A percentile compares a stretch with the other conserved stretches of the same genome.
phyloP scores from a whole-genome alignment of 2,329 filamentous ascomycete species.

The Ilyonectria destructans region DNA sequence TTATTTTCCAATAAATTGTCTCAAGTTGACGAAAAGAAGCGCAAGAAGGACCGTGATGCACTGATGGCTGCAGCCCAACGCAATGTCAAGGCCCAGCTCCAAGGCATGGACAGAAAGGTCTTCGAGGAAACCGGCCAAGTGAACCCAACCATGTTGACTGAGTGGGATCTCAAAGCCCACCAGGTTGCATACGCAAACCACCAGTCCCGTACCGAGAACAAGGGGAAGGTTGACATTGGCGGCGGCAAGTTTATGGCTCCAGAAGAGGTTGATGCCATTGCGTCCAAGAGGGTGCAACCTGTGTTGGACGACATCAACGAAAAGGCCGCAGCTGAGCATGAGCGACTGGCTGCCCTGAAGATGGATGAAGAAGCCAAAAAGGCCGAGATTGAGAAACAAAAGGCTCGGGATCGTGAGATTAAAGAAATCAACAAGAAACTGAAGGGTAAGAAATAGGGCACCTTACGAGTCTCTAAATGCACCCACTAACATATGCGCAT shows the following conservation, averaged over 20 bases:
- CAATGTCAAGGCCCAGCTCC: slow-evolving; percentile 86
- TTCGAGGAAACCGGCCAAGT: slow-evolving; percentile 83
- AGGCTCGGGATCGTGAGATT: slow-evolving; percentile 67
- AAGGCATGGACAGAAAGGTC: slow-evolving; percentile 86
- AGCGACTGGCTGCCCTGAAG: slow-evolving; percentile 76
- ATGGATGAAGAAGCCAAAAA: slow-evolving; percentile 73
- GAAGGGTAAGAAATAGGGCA: slow-evolving; percentile 67
- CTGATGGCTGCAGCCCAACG: slow-evolving; percentile 86
- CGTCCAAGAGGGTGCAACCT: slow-evolving; percentile 83
- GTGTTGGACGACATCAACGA: slow-evolving; percentile 88
- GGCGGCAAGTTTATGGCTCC: slow-evolving; percentile 86
- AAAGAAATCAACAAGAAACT: slow-evolving; percentile 69
- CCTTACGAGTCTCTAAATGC: neutral
- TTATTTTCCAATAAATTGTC: slow-evolving; percentile 79
- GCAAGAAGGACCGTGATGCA: slow-evolving; percentile 81
- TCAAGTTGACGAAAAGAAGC: slow-evolving; percentile 81
- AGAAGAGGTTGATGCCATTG: slow-evolving; percentile 85
- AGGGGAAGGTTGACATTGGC: slow-evolving; percentile 78
- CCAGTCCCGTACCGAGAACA: slow-evolving; percentile 70
- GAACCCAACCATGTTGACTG: slow-evolving; percentile 76
- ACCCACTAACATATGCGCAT: slow-evolving; percentile 50
- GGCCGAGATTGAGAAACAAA: slow-evolving; percentile 66
- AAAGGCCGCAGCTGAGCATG: slow-evolving; percentile 81
- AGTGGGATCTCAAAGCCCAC: slow-evolving; percentile 86
- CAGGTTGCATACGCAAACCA: slow-evolving; percentile 78